Percentiles rank a stretch among this genome's conserved stretches.
These are phyloP conservation scores for Elongisporangium senticosum DNA, from an alignment of 352 stramenopile species.

Conservation along the genomic window DNA sequence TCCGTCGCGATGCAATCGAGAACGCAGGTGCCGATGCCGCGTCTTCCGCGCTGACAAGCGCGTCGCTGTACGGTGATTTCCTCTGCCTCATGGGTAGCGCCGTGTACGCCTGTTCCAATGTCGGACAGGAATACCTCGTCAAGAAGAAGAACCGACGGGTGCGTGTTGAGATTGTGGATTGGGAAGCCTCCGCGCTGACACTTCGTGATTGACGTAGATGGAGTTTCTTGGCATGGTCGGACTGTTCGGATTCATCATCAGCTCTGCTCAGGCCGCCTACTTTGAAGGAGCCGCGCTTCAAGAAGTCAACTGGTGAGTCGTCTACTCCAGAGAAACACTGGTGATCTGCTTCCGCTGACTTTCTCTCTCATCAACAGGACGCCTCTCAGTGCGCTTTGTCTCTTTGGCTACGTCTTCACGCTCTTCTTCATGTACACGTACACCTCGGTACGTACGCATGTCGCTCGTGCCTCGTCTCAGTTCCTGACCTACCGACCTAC, in stretches of 20 bases:
- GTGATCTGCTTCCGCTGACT: neutral
- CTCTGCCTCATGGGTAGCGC: conserved; percentile 88
- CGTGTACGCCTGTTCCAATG: conserved; percentile 93
- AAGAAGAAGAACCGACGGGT: conserved; percentile 75
- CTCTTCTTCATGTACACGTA: conserved; percentile 90
- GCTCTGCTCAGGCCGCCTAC: conserved; percentile 69
- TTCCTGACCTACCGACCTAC: neutral
- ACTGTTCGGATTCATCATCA: conserved; percentile 89
- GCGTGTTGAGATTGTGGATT: conserved; percentile 3
- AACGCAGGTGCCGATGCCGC: neutral
- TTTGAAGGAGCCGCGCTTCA: conserved; percentile 67
- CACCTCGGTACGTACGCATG: conserved; percentile 65
- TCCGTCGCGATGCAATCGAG: conserved; percentile 33
- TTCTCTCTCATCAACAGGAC: conserved; percentile 23
- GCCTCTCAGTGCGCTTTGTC: conserved; percentile 43
- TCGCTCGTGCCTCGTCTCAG: neutral
- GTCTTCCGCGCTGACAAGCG: neutral
- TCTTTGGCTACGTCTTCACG: conserved; percentile 74
- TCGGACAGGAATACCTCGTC: conserved; percentile 81
- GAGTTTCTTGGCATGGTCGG: conserved; percentile 95
- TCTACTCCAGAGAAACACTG: conserved; percentile 9
- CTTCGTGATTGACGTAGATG: conserved; percentile 25
- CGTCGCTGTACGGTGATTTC: conserved; percentile 80
- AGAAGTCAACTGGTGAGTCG: conserved; percentile 35
- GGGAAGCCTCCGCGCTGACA: conserved; percentile 3